Evolutionary conservation across 1,284 basidiomycete species (phyloP), one percentile per base, ranked within the genome.

Genomic region (Tylopilus orsonianus): DNA sequence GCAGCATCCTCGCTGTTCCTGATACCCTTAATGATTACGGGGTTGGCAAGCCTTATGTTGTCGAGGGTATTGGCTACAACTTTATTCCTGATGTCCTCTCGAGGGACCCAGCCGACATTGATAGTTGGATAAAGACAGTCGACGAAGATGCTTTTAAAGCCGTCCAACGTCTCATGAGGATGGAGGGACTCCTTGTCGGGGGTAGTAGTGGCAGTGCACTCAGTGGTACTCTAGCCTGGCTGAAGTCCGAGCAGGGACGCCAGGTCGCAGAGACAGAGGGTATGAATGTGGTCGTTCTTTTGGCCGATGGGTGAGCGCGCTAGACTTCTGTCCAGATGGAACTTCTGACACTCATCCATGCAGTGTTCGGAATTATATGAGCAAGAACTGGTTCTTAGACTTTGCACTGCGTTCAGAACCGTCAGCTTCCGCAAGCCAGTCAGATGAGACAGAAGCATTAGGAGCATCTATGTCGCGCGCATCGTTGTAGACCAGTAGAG

Each of bases 11-110:
- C 32, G 91, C 93, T 0, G 59, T 76, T 30, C 91, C 93, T 0
- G 79, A 83, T 41, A 55, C 66, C 33, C 71, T 88, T 37, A 91
- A 90, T 60, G 71, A 70, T 13, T 74, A 75, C 1, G 49, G 44
- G 19, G 70, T 76, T 32, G 83, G 84, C 2, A 67, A 72, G 7
- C 68, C 75, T 40, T 99, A 98, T 66, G 70, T 87, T 54, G 83
- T 98, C 13, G 95, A 98, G 67, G 95, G 95, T 9, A 98, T 97
- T 50, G 95, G 95, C 14, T 93, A 94, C 60, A 93, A 97, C 66
- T 97, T 97, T 65, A 69, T 93, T 46, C 93, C 94, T 0, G 79
- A 87, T 30, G 93, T 94, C 2, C 75, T 93, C 20, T 77, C 79
- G 26, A 81, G 82, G 45, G 72, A 76, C 36, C 66, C 71, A 6